Evolutionary conservation across 2,329 filamentous ascomycete genomes (phyloP).

Genomic region (Stemphylium beticola): DNA sequence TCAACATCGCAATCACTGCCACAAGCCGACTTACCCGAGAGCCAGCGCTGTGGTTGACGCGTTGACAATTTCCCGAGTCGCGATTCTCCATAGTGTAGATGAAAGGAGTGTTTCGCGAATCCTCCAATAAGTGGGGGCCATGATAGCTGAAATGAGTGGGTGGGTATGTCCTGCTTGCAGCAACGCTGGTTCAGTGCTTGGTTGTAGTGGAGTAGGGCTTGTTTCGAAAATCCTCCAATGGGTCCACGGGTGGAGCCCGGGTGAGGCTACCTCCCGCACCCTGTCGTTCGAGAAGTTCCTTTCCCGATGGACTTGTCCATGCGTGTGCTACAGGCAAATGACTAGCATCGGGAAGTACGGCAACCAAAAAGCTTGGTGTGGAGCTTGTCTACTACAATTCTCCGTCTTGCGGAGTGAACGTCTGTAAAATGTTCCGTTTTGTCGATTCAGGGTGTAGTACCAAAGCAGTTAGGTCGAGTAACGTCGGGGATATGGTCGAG

Average conservation of each 20-base stretch:
- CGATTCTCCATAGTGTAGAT: constrained; percentile 14
- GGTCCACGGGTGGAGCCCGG: not conserved
- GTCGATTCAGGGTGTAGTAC: not conserved
- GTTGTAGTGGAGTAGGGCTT: not conserved
- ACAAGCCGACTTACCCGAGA: not conserved
- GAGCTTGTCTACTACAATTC: not conserved
- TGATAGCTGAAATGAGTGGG: not conserved
- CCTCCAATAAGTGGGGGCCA: constrained; percentile 1
- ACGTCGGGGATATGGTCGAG: too few species aligned
- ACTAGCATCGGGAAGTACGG: not conserved
- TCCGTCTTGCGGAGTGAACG: not conserved
- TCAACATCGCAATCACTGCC: not conserved
- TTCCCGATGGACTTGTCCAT: not conserved
- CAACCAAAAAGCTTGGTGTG: not conserved
- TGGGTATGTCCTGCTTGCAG: not conserved
- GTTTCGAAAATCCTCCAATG: constrained; percentile 2
- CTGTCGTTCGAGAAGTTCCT: too few species aligned
- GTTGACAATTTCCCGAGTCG: constrained; percentile 1
- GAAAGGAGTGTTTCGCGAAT: constrained; percentile 18
- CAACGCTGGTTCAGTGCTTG: not conserved
- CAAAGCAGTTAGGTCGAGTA: too few species aligned
- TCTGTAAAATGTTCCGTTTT: not conserved
- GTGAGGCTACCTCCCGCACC: too few species aligned
- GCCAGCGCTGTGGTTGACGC: not conserved
- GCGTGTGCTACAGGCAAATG: not conserved